Evolutionary conservation across 768 basidiomycete genomes (phyloP), one percentile per base, ranked within the genome.

Genomic region (Xerocomus brunneocitrinus): DNA sequence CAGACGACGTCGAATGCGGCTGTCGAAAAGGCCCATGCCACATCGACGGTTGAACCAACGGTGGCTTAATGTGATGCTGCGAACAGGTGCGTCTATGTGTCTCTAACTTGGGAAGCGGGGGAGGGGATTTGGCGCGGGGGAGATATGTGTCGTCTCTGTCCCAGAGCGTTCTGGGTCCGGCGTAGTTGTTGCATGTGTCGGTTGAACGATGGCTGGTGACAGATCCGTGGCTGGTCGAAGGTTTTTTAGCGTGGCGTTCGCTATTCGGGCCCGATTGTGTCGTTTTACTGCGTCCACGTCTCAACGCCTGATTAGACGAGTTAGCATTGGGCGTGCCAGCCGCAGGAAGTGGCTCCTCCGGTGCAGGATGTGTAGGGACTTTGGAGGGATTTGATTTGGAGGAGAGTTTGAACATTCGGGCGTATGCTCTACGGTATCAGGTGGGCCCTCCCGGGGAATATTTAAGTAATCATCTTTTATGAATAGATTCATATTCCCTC

Each of bases 51-150:
- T 22, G 30, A 12, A 4, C n/a, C 0, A 38, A 9, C 3, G 45
- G 27, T 1, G 45, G n/a, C 2, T 16, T 2, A 8, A 16, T 24
- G 13, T 6, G 27, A 22, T 1, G 14, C 12, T 50, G 22, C 8
- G 63, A 60, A n/a, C 16, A 8, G 31, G 43, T 51, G 24, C 56
- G 63, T 25, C 46, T 36, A 9, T 63, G 63, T 8, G 38, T 54
- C 32, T 38, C 13, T 24, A 43, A 14, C 13, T 16, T 43, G 5
- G 56, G 56, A 1, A 62, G 57, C 3, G 67, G 62, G 2, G 57
- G 55, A 25, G 63, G 58, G n/a, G 62, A 52, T 27, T 59, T 63
- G 30, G 64, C 54, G 3, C 58, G 65, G 12, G 65, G 60, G 42
- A 68, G 54, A 25, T 32, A 69, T 0, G 58, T 22, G 36, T 67